Conservation (phyloP, 1,284 basidiomycete species). For the Volvariella volvacea region DNA sequence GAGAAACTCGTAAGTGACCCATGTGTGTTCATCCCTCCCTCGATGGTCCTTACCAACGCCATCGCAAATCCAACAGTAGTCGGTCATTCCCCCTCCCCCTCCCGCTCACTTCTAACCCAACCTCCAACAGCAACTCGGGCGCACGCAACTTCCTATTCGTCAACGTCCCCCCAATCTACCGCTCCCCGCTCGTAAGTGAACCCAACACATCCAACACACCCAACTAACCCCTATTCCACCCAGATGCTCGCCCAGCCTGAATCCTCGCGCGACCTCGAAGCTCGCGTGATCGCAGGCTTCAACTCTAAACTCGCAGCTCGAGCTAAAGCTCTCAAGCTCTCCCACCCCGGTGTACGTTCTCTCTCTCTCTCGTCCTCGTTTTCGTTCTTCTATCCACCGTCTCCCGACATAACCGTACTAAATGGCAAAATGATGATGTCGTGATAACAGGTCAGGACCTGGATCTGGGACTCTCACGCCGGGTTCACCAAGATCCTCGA, state of each 20-base stretch:
- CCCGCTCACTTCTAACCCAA: background rate
- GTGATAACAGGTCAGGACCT: constrained; percentile 35
- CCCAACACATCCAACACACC: too few relatives aligned
- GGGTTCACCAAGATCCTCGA: constrained; percentile 46
- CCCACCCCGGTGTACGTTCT: constrained; percentile 35
- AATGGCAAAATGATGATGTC: too few relatives aligned
- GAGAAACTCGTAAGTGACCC: constrained; percentile 42
- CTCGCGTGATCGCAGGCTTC: constrained; percentile 42
- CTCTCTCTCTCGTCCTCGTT: background rate
- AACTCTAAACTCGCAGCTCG: constrained; percentile 40
- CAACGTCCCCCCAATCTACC: constrained; percentile 50
- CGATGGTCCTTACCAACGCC: background rate
- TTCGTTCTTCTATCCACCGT: background rate
- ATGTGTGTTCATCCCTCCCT: background rate
- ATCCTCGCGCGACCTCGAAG: constrained; percentile 33
- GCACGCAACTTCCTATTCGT: constrained; percentile 55
- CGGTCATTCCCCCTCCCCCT: background rate
- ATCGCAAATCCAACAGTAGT: constrained; percentile 9
- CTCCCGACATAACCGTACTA: too few relatives aligned
- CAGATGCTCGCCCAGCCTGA: constrained; percentile 44
- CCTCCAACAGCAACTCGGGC: constrained; percentile 30
- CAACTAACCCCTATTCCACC: background rate
- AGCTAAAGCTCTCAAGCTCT: constrained; percentile 31
- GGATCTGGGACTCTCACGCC: constrained; percentile 44
- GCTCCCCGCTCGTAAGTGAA: constrained; percentile 43